Percentiles rank a stretch among this genome's conserved stretches.
phyloP scores from a whole-genome alignment of 1,284 basidiomycete genomes.

The Tranzscheliella williamsii region DNA sequence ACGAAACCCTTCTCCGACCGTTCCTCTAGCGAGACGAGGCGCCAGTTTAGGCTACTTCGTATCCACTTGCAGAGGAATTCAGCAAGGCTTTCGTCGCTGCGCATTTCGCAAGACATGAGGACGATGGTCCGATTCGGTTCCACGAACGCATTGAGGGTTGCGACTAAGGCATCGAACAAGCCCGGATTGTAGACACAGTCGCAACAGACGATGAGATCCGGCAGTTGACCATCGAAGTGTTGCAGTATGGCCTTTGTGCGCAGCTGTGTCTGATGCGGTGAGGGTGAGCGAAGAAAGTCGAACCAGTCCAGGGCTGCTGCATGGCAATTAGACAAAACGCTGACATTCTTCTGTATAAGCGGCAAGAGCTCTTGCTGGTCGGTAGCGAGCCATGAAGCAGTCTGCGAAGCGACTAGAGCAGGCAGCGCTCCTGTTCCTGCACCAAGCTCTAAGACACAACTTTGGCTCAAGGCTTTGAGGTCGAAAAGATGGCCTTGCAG shows the following conservation, averaged over 20 bases:
- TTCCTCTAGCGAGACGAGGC: slow-evolving; percentile 30
- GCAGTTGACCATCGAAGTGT: slow-evolving; percentile 6
- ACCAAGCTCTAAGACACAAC: slow-evolving; percentile 49
- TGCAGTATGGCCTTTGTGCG: slow-evolving; percentile 12
- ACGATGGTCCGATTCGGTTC: slow-evolving; percentile 29
- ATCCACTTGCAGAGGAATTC: slow-evolving; percentile 45
- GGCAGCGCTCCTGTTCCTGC: slow-evolving; percentile 55
- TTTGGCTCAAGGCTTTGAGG: slow-evolving; percentile 1
- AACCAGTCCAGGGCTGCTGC: slow-evolving; percentile 30
- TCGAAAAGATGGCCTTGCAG: slow-evolving; percentile 11
- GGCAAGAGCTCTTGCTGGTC: slow-evolving; percentile 45
- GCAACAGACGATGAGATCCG: slow-evolving; percentile 43
- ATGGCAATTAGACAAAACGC: slow-evolving; percentile 1
- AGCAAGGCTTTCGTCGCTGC: slow-evolving; percentile 36
- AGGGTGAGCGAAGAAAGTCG: slow-evolving; percentile 25
- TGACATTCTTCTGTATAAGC: slow-evolving; percentile 41
- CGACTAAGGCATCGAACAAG: slow-evolving; percentile 46
- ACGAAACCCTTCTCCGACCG: slow-evolving; percentile 37
- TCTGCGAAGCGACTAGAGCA: slow-evolving; percentile 13
- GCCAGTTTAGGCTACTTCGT: slow-evolving; percentile 6
- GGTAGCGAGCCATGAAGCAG: slow-evolving; percentile 47
- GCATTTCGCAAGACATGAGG: slow-evolving; percentile 45
- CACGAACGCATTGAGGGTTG: slow-evolving; percentile 41
- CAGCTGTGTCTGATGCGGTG: slow-evolving; percentile 9
- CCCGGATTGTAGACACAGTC: slow-evolving; percentile 56